phyloP scores from a whole-genome alignment of 352 stramenopile species.

The Peronospora farinosa region DNA sequence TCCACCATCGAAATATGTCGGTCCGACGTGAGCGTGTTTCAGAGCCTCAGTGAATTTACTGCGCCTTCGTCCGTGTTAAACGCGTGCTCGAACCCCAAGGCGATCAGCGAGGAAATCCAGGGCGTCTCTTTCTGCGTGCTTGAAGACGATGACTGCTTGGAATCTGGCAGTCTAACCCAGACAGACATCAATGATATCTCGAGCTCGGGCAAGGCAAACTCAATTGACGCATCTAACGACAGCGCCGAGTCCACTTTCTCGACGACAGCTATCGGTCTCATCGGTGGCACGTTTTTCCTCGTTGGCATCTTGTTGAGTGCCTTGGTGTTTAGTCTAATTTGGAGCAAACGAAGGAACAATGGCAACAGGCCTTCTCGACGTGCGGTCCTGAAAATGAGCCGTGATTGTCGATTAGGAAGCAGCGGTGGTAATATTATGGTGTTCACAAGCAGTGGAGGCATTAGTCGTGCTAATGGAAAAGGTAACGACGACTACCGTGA shows the following conservation, averaged over 20 bases:
- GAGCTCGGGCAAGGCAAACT: slow-evolving; percentile 9
- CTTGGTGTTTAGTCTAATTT: slow-evolving; percentile 34
- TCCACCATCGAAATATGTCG: slow-evolving; percentile 44
- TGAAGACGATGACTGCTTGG: slow-evolving; percentile 23
- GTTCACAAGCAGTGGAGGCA: slow-evolving; percentile 24
- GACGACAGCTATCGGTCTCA: slow-evolving; percentile 40
- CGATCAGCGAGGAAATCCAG: slow-evolving; percentile 25
- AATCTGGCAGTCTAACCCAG: slow-evolving; percentile 6
- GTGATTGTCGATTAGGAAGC: slow-evolving; percentile 26
- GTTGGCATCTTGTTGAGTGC: slow-evolving; percentile 35
- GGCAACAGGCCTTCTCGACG: slow-evolving; percentile 7
- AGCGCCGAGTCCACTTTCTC: slow-evolving; percentile 34
- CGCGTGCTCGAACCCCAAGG: slow-evolving; percentile 24
- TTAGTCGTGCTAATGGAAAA: slow-evolving; percentile 21
- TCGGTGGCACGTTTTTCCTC: slow-evolving; percentile 45
- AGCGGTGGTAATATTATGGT: slow-evolving; percentile 31
- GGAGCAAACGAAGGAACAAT: slow-evolving; percentile 22
- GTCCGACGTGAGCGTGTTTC: slow-evolving; percentile 38
- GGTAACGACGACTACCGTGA: slow-evolving; percentile 26
- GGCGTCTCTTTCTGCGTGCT: slow-evolving; percentile 36
- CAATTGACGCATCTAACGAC: slow-evolving; percentile 4
- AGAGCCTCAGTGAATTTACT: slow-evolving; percentile 27
- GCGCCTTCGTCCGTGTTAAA: slow-evolving; percentile 29
- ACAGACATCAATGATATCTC: slow-evolving; percentile 22
- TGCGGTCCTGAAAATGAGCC: slow-evolving; percentile 20